Base-by-base conservation (phyloP, 768 basidiomycete species). In the Suillus weaverae region DNA sequence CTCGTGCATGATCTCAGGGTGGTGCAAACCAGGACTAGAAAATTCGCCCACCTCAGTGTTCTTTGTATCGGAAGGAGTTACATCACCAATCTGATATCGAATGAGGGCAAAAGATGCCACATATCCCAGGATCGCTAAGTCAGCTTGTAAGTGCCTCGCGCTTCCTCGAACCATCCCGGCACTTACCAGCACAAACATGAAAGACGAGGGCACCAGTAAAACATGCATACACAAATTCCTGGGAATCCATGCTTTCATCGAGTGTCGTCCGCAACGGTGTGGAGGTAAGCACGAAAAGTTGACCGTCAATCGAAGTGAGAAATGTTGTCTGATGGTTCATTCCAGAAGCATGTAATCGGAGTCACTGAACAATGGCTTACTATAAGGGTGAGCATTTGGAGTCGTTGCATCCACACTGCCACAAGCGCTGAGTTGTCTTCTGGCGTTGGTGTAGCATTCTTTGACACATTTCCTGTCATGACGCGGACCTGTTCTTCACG, bases 141-240 rank as follows among this genome's bases (percentile, higher is more conserved):
- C 16, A 18, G 10, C 26, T 39, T n/a, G 10, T 57, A 26, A 57
- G 56, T 26, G 26, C 36, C 38, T 39, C 18, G 5, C 26, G 16
- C 26, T 57, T 20, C 18, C 44, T 20, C 38, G 6, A 32, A 35
- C 5, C 3, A 61, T 30, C 18, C 20, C 16, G 32, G 39, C 18
- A 69, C 75, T 30, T 46, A 74, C 75, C 6, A 60, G 74, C 70
- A 66, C 68, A 74, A 10, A 77, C 56, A 33, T 77, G 75, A 55
- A 76, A 73, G 39, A 77, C 57, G 48, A 76, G 60, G 30, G 76
- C 74, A 5, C 76, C 76, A 7, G 73, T 50, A 54, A 76, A 72
- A 61, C 71, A 73, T 14, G 69, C 39, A 65, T 76, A 74, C 30
- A 77, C 61, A 18, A 76, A 35, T 32, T 76, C 68, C 41, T 70